Base-by-base conservation (phyloP, 2,329 filamentous ascomycete species). In the Hypoxylon sp. region DNA sequence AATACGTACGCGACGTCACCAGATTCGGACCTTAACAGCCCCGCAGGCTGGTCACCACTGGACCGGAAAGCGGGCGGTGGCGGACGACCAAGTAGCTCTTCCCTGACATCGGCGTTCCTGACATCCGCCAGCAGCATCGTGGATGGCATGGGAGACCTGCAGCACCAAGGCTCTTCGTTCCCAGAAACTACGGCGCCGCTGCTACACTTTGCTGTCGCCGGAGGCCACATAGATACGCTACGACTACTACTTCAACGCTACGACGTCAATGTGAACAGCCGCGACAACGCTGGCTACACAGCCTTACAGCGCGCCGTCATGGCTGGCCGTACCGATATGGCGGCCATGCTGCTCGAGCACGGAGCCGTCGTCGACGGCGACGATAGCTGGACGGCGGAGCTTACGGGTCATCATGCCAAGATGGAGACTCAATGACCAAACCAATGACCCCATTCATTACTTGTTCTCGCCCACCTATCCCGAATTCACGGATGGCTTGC, bases 301-400 rank as follows among this genome's bases (percentile, higher is more conserved):
- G 73, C 77, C n/a, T 71, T 79, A 2, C 77, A 79, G 67, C 72
- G 75, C 7, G 77, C 77, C 22, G 76, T 78, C 44, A 76, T 76
- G 72, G 61, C 68, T 31, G 77, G 77, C 8, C 74, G 77, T 31
- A 76, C 76, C 11, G 77, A 79, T 58, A 77, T 79, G 75, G 77
- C 76, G 5, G 73, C 75, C 20, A 68, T 78, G 63, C 73, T 79
- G 4, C 71, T 79, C 20, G 77, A 78, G 64, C 73, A 72, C 44
- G 77, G 77, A 7, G 77, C 77, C 22, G 63, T 73, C 8, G 68
- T 76, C 20, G 76, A 77, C 53, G 69, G 68, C 22, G 74, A 76
- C 42, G 74, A 77, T 44, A 64, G 48, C 42, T 73, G 71, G 71
- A 66, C 69, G 3, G 69, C 64, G 2, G 71, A 73, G 46, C 55